Conservation (phyloP, 2,329 filamentous ascomycete species). For the Stemphylium beticola region DNA sequence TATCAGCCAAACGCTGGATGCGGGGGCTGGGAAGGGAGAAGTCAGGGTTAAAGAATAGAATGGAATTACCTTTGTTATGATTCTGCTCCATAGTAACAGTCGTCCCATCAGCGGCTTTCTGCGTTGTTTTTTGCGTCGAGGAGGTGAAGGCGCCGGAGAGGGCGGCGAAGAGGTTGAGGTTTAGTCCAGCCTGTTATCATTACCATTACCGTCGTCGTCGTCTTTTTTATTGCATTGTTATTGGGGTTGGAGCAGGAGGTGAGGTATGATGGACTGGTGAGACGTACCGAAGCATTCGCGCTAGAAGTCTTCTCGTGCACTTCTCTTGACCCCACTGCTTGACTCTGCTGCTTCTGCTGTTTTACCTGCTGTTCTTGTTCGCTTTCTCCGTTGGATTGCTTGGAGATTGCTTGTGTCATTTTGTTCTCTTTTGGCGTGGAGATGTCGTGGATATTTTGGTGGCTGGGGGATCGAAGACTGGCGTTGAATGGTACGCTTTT, state of each 20-base stretch:
- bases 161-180: conserved; percentile 46
- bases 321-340: conserved; percentile 29
- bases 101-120: conserved; percentile 36
- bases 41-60: background rate
- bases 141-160: conserved; percentile 42
- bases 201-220: too few species aligned
- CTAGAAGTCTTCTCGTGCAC: conserved; percentile 39
- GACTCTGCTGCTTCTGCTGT: conserved; percentile 30
- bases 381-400: conserved; percentile 24
- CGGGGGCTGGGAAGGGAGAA: background rate
- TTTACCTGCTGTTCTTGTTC: conserved; percentile 18
- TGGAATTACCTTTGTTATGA: conserved; percentile 30
- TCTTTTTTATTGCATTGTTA: too few species aligned
- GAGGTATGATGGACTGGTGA: background rate
- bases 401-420: conserved; percentile 34
- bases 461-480: too few species aligned
- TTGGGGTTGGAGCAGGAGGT: too few species aligned
- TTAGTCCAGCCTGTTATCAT: conserved; percentile 32
- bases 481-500: too few species aligned
- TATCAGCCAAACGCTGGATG: too few species aligned
- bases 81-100: conserved; percentile 28
- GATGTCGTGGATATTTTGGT: too few species aligned
- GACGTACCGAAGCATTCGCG: conserved; percentile 43
- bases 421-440: background rate
- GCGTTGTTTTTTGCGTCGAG: conserved; percentile 40